A percentile compares a stretch with the other conserved stretches of the same genome.
These are phyloP conservation scores for Trichoderma gracile DNA, from an alignment of 2,329 filamentous ascomycete genomes.

Conservation along the genomic window DNA sequence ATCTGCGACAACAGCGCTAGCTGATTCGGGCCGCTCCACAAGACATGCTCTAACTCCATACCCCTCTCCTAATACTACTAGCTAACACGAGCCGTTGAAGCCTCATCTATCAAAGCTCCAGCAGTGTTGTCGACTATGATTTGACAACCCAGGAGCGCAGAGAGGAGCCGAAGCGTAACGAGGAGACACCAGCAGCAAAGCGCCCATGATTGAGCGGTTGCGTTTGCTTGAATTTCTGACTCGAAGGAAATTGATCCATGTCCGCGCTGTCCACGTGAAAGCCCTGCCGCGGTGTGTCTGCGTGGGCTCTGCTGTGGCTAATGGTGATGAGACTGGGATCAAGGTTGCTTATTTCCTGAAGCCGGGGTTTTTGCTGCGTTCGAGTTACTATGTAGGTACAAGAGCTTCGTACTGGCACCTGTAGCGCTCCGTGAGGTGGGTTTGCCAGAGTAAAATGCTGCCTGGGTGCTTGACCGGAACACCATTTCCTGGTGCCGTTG, in stretches of 20 bases:
- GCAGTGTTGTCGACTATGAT: neutral
- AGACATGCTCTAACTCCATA: constrained; percentile 7
- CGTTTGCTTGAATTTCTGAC: neutral
- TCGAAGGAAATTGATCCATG: neutral
- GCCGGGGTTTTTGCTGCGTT: constrained; percentile 12
- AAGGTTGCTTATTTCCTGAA: constrained; percentile 19
- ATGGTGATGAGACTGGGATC: constrained; percentile 20
- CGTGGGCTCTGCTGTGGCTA: constrained; percentile 11
- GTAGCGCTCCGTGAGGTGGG: constrained; percentile 6
- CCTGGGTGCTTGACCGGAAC: constrained; percentile 2
- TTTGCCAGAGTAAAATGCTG: neutral
- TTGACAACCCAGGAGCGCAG: neutral
- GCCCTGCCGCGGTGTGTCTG: constrained; percentile 8
- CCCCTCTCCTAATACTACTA: neutral
- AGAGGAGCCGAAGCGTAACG: neutral
- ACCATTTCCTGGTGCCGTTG: constrained; percentile 11
- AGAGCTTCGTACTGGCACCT: constrained; percentile 3
- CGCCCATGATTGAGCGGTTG: neutral
- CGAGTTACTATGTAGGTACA: no score
- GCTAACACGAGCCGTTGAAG: neutral
- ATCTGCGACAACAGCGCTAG: constrained; percentile 13
- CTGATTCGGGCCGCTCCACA: constrained; percentile 22
- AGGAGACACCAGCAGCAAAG: neutral
- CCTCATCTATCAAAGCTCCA: constrained; percentile 10
- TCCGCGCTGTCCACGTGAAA: neutral